phyloP scores from a whole-genome alignment of 805 yeast species.

The Lipomyces spencermartinsiae region DNA sequence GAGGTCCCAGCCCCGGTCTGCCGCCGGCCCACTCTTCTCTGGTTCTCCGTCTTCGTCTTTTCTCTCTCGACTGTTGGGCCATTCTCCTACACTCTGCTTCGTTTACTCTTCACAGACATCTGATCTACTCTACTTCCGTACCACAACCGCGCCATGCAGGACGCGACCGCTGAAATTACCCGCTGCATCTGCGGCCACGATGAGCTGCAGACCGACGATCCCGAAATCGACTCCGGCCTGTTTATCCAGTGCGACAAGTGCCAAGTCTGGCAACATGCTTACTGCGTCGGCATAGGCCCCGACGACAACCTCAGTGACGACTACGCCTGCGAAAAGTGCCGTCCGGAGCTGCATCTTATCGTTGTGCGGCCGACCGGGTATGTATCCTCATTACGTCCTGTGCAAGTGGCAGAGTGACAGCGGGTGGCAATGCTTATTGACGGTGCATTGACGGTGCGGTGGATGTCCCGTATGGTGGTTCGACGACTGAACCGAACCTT shows the following conservation, averaged over 20 bases:
- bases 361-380: constrained; percentile 54
- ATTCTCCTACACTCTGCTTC: neutral
- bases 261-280: constrained; percentile 97
- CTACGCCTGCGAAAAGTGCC: constrained; percentile 92
- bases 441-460: neutral
- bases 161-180: constrained; percentile 53
- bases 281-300: constrained; percentile 83
- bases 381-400: constrained; percentile 9
- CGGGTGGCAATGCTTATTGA: constrained; percentile 6
- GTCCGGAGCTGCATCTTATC: constrained; percentile 79
- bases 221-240: constrained; percentile 87
- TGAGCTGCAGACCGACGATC: constrained; percentile 49
- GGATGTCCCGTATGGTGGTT: neutral
- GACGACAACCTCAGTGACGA: constrained; percentile 85
- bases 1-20: neutral
- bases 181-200: constrained; percentile 62
- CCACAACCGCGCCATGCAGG: constrained; percentile 9
- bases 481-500: neutral
- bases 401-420: neutral
- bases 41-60: neutral
- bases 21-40: neutral
- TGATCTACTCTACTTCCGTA: neutral
- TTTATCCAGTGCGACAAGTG: constrained; percentile 96
- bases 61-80: neutral
- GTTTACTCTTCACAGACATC: neutral